Percentiles rank a stretch among this genome's conserved stretches.
These are phyloP conservation scores for Boehmeria nivea DNA, from an alignment of 306 rosid species.

Conservation along the genomic window DNA sequence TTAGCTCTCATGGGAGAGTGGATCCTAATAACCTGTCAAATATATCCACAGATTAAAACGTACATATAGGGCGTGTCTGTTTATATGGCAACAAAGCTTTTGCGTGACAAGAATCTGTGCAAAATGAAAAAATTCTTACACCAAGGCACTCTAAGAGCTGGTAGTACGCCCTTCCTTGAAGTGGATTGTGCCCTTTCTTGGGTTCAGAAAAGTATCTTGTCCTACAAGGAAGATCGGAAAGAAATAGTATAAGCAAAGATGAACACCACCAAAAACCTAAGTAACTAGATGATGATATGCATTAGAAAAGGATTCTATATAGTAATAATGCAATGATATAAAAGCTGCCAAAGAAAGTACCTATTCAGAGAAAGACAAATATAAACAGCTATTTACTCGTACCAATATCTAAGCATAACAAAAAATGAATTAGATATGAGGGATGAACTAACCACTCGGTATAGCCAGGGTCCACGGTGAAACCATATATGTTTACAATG, in stretches of 20 bases:
- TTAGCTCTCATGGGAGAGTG: constrained; percentile 95
- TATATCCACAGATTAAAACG: constrained; percentile 5
- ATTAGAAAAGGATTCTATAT: constrained; percentile 4
- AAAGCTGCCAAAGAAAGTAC: constrained; percentile 3
- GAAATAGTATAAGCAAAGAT: neutral
- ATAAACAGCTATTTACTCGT: neutral
- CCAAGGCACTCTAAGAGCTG: constrained; percentile 98
- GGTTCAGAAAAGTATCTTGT: constrained; percentile 91
- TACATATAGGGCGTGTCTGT: neutral
- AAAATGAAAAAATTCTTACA: constrained; percentile 41
- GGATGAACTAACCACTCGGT: constrained; percentile 74
- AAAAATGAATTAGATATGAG: neutral
- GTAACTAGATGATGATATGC: constrained; percentile 4
- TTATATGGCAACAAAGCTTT: neutral
- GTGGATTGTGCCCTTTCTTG: constrained; percentile 97
- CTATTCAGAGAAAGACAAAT: neutral
- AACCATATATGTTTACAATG: constrained; percentile 87
- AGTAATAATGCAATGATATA: neutral
- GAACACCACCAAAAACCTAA: neutral
- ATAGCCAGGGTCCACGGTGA: constrained; percentile 98
- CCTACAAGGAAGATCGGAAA: constrained; percentile 40
- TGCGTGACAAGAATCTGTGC: no score
- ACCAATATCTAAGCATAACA: neutral
- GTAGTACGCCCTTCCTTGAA: constrained; percentile 98
- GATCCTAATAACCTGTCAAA: constrained; percentile 77